Base-by-base conservation (phyloP, 306 rosid species). In the Ziziphus jujuba region DNA sequence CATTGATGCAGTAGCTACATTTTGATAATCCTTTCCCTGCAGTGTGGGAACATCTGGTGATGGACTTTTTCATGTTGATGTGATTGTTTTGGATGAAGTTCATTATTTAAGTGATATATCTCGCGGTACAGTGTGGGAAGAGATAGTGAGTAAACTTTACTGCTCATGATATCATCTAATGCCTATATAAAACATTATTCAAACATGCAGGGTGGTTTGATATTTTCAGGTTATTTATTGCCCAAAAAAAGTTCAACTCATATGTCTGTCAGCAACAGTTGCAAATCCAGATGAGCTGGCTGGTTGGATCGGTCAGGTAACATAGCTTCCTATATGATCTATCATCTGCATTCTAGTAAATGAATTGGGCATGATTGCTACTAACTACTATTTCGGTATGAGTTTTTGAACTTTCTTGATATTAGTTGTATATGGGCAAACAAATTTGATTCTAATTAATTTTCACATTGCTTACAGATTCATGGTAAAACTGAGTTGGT, bases 281-380 rank as follows among this genome's bases (percentile, higher is more conserved):
- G 97, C 97, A 75, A 87, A 90, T 80, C 87, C 98, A n/a, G 97
- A 86, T 51, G 98, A 87, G 82, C 80, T 93, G 73, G 96, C 98
- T 77, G 97, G 97, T 62, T 93, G 98, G 98, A 93, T 93, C 75
- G 85, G 91, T 79, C 96, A 93, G 98, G 98, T 93, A 87, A 31
- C 56, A 49, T 72, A 57, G 53, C 66, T 50, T 28, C 67, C 31
- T 43, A 28, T 49, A 53, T 43, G 38, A 56, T 25, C 50, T 73
- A 48, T 65, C 17, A 35, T 22, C 38, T 60, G 12, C 6, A 44
- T 31, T 31, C 24, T 22, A 36, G 64, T 23, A 66, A 50, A 22
- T 56, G 19, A n/a, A 3, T 31, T 6, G 15, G 15, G 36, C 40
- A 53, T 60, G 66, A 19, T 50, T 61, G 56, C 57, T 24, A 11